Conservation (phyloP, 2,329 filamentous ascomycete genomes). For the Delphinella strobiligena region DNA sequence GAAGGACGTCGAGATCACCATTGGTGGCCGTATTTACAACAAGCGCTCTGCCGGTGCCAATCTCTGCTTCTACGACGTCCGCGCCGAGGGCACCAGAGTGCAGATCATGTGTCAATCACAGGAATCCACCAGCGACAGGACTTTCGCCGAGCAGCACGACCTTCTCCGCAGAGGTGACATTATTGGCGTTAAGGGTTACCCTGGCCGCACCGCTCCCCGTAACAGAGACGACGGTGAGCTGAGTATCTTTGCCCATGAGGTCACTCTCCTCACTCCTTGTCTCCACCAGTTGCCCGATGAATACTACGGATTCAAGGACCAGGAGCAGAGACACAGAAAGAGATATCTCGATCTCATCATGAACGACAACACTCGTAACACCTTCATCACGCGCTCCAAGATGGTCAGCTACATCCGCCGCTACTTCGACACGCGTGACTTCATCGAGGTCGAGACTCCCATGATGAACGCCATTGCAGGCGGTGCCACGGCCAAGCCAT, state of each 20-base stretch:
- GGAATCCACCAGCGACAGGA: slow-evolving; percentile 53
- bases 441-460: slow-evolving; percentile 89
- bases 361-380: slow-evolving; percentile 76
- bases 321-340: slow-evolving; percentile 86
- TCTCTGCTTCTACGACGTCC: slow-evolving; percentile 84
- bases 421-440: slow-evolving; percentile 74
- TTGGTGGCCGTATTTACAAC: slow-evolving; percentile 82
- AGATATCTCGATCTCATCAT: slow-evolving; percentile 94
- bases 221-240: slow-evolving; percentile 81
- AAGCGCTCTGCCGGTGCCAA: slow-evolving; percentile 73
- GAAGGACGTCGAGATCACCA: slow-evolving; percentile 60
- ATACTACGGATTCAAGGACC: slow-evolving; percentile 91
- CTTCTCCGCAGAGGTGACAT: slow-evolving; percentile 84
- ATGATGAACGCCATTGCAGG: slow-evolving; percentile 96
- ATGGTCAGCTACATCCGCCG: slow-evolving; percentile 80
- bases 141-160: slow-evolving; percentile 83
- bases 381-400: slow-evolving; percentile 75
- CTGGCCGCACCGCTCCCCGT: slow-evolving; percentile 79
- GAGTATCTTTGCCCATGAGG: slow-evolving; percentile 80
- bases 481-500: slow-evolving; percentile 89
- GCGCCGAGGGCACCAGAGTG: slow-evolving; percentile 61
- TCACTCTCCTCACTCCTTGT: slow-evolving; percentile 79
- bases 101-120: slow-evolving; percentile 91
- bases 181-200: slow-evolving; percentile 75
- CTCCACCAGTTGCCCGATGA: slow-evolving; percentile 82